These are phyloP conservation scores for Cutaneotrichosporon sp. DNA, from an alignment of 1,284 basidiomycete genomes.

Conservation along the genomic window DNA sequence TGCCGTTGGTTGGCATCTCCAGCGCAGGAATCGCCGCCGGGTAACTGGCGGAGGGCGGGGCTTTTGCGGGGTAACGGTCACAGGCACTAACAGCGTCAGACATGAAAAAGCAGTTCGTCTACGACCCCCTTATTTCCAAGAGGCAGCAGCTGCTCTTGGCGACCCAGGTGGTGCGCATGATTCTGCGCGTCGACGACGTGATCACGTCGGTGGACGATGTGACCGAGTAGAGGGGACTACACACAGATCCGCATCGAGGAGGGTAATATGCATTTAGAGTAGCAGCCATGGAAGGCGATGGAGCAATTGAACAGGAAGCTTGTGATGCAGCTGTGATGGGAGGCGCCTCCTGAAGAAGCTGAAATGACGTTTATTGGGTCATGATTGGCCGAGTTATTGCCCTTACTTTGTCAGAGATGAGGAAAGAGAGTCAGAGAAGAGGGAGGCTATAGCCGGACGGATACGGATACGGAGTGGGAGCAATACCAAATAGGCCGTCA, in stretches of 20 bases:
- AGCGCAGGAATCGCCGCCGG: not conserved
- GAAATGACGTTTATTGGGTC: slow-evolving; percentile 1
- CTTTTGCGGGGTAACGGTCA: slow-evolving; percentile 1
- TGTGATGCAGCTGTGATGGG: not conserved
- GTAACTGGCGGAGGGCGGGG: not conserved
- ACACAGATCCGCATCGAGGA: not conserved
- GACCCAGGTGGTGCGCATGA: slow-evolving; percentile 69
- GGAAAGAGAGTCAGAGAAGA: too few species aligned
- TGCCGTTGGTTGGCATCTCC: not conserved
- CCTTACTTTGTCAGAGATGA: too few species aligned
- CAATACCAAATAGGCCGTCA: slow-evolving; percentile 2
- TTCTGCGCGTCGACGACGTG: slow-evolving; percentile 47
- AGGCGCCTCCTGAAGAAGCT: too few species aligned
- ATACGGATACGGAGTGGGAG: slow-evolving; percentile 1
- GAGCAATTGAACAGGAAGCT: too few species aligned
- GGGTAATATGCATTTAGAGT: slow-evolving; percentile 5
- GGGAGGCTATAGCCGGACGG: not conserved
- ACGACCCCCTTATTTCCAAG: slow-evolving; percentile 95
- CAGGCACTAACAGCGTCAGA: slow-evolving; percentile 54
- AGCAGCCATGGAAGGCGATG: not conserved
- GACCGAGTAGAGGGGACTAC: not conserved
- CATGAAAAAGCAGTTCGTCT: slow-evolving; percentile 96
- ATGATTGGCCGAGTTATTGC: too few species aligned
- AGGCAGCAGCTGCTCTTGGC: slow-evolving; percentile 94
- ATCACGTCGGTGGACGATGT: slow-evolving; percentile 21